These are phyloP conservation scores for Hericium alpestre DNA, from an alignment of 768 basidiomycete genomes.

Conservation along the genomic window DNA sequence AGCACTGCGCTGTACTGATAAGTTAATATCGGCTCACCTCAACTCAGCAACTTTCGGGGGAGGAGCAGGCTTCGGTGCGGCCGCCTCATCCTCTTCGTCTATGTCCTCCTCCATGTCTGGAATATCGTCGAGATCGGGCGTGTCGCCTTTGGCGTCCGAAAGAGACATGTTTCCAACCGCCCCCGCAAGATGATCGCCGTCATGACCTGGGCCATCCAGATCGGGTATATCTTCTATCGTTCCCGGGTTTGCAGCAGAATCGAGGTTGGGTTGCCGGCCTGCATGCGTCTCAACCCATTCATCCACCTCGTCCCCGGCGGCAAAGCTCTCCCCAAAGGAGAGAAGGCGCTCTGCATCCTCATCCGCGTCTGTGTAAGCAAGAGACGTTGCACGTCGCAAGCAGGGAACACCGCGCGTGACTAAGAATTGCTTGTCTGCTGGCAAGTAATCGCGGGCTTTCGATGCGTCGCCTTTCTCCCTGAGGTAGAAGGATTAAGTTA, in stretches of 20 bases:
- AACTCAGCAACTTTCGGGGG: slow-evolving; percentile 32
- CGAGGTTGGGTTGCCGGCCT: slow-evolving; percentile 46
- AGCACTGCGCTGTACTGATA: background rate
- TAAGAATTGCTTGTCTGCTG: slow-evolving; percentile 91
- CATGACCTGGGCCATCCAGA: slow-evolving; percentile 46
- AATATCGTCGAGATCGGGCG: slow-evolving; percentile 94
- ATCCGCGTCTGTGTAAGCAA: slow-evolving; percentile 91
- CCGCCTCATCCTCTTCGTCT: slow-evolving; percentile 81
- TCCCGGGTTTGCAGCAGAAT: slow-evolving; percentile 48
- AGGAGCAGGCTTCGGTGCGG: slow-evolving; percentile 32
- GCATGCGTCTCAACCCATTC: slow-evolving; percentile 99
- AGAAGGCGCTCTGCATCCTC: slow-evolving; percentile 93
- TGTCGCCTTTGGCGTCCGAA: slow-evolving; percentile 34
- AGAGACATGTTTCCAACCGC: slow-evolving; percentile 20
- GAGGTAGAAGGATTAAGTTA: slow-evolving; percentile 5
- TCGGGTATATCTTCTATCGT: slow-evolving; percentile 83
- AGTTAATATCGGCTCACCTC: slow-evolving; percentile 25
- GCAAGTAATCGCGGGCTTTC: slow-evolving; percentile 87
- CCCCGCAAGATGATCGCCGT: slow-evolving; percentile 20
- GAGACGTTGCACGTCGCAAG: slow-evolving; percentile 81
- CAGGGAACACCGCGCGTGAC: slow-evolving; percentile 95
- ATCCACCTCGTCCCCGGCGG: slow-evolving; percentile 49
- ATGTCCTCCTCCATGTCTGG: slow-evolving; percentile 98
- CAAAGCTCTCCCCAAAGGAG: slow-evolving; percentile 60
- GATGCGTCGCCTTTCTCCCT: slow-evolving; percentile 91